These are phyloP conservation scores for Rhodosporidiobolus odoratus DNA, from an alignment of 768 basidiomycete genomes.

Conservation along the genomic window DNA sequence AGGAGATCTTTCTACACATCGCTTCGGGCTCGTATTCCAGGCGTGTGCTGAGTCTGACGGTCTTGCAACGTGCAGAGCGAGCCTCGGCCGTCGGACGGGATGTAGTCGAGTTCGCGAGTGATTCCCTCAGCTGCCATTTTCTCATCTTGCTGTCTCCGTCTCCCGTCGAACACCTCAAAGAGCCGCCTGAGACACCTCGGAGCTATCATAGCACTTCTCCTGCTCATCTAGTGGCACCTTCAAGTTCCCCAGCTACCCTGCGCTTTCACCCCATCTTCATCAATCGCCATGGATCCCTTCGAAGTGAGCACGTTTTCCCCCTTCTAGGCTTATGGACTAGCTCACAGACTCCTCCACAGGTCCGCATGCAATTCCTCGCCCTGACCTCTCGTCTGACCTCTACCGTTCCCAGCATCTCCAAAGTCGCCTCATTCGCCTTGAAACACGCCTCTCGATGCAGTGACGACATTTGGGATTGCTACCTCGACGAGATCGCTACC, in stretches of 20 bases:
- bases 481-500: constrained; percentile 48
- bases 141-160: not conserved
- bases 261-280: not conserved
- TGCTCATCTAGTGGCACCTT: too few relatives aligned
- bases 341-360: constrained; percentile 9
- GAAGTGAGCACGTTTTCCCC: constrained; percentile 20
- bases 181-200: not conserved
- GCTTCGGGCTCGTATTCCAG: too few relatives aligned
- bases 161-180: not conserved
- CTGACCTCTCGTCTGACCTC: constrained; percentile 48
- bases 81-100: too few relatives aligned
- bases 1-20: too few relatives aligned
- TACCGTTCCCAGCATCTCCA: constrained; percentile 48
- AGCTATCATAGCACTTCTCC: not conserved
- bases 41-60: too few relatives aligned
- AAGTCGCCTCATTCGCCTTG: constrained; percentile 48
- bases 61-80: too few relatives aligned
- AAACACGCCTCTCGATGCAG: constrained; percentile 47
- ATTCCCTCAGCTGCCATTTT: not conserved
- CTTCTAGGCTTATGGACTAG: not conserved
- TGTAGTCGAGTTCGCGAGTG: too few relatives aligned
- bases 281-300: constrained; percentile 40
- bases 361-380: constrained; percentile 48
- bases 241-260: not conserved
- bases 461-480: constrained; percentile 52